Base-by-base conservation (phyloP, 805 yeast genomes). In the Candida germanica region DNA sequence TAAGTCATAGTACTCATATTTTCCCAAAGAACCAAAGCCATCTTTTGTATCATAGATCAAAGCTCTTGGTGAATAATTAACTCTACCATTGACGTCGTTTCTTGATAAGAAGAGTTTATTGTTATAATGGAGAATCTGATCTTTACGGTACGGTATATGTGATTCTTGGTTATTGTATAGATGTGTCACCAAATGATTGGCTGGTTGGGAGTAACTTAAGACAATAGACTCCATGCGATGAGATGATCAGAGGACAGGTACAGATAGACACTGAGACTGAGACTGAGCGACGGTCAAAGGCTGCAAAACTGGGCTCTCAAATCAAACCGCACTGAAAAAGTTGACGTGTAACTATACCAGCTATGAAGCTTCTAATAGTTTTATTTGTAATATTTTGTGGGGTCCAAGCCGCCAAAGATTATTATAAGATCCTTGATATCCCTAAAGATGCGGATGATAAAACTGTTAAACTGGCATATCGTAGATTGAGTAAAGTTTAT, bases 381-480 rank as follows among this genome's bases (percentile, higher is more conserved):
- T 22, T 36, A 12, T 12, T 43, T 3, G 26, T 43, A 29, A 20
- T 40, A 8, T 32, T 38, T 10, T 4, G 31, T 42, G 36, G 32
- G 1, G 14, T 43, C 10, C 42, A 36, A 9, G 39, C 40, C 7
- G 69, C 64, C 5, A 60, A 62, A 35, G 82, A 79, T 46, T 78
- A 69, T 48, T 79, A 80, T 39, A 40, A 64, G 51, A 71, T 88
- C 5, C 68, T 91, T 8, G 97, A 94, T 0, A 72, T 93, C 4
- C 51, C 69, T 8, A 75, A 70, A 42, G 66, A 71, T 47, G 95
- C 96, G 0, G 71, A 72, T 34, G 96, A 87, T 16, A 80, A 75
- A 47, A 88, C 87, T 38, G 86, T 89, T 61, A 87, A 86, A 55
- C 75, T 80, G 35, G 96, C 96, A 0, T 89, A 89, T 57, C 69